Base-by-base conservation (phyloP, 176 grass and related monocot genomes). In the Oryza meyeriana region DNA sequence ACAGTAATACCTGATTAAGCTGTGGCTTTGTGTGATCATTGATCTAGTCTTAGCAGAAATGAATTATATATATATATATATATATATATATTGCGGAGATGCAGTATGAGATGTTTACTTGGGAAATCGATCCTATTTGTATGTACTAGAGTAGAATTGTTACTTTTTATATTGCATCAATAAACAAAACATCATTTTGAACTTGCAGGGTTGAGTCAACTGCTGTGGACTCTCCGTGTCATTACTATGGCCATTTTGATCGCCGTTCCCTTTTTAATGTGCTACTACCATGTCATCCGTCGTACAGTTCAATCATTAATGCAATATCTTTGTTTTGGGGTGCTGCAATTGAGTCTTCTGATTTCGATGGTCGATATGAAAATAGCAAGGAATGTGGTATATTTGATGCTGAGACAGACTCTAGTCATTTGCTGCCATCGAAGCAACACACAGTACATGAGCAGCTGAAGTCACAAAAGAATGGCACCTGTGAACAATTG, bases 131-230 rank as follows among this genome's bases (percentile, higher is more conserved):
- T 75, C 39, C 70, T 80, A 20, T 61, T 38, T 80, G 65, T 72
- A 85, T 78, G 27, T 24, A 64, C 28, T 82, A 26, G 7, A 63
- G 28, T 82, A 22, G 0, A 36, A 74, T 79, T n/a, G 28, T 83
- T 89, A 82, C 63, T 59, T 79, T 4, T 75, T 79, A 32, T 79
- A 32, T 47, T 66, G 33, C 32, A 68, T 79, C 82, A 55, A 81
- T 39, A 44, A 78, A 71, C 50, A 91, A 16, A 85, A 13, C 10
- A 74, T 29, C 27, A 25, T 84, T 74, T 29, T 88, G 57, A 69
- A 80, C 30, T 85, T 99, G 78, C 97, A 99, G 97, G 83, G 78
- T 88, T 74, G 91, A 99, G 35, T 90, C 91, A 80, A 94, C 67
- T 74, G 89, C 90, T 44, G 66, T 12, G 22, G 81, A 81, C 70